A percentile compares a stretch with the other conserved stretches of the same genome.
phyloP scores from a whole-genome alignment of 2,329 filamentous ascomycete genomes.

The Alternaria metachromatica region DNA sequence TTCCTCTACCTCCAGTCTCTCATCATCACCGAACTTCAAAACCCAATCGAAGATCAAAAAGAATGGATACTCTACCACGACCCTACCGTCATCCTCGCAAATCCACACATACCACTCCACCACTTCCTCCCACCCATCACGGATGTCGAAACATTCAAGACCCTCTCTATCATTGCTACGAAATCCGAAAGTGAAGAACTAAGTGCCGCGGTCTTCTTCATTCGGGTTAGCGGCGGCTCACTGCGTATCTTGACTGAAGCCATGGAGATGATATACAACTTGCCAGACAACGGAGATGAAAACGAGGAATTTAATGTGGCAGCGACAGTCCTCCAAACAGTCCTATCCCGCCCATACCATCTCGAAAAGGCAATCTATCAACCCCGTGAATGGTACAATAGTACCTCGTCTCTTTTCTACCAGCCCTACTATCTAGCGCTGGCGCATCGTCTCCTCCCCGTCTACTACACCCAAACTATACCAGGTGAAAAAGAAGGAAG shows the following conservation, averaged over 20 bases:
- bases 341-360: constrained; percentile 8
- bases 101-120: constrained; percentile 36
- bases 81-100: constrained; percentile 36
- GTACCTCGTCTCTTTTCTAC: background rate
- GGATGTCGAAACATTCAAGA: constrained; percentile 15
- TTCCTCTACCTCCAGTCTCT: constrained; percentile 34
- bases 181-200: constrained; percentile 28
- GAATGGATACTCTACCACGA: constrained; percentile 38
- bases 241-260: constrained; percentile 29
- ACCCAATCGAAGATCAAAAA: constrained; percentile 11
- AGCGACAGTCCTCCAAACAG: constrained; percentile 50
- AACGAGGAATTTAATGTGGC: background rate
- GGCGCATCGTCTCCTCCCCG: background rate
- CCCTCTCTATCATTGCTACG: constrained; percentile 34
- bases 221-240: constrained; percentile 2
- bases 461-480: background rate
- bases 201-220: constrained; percentile 38
- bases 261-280: constrained; percentile 26
- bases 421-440: background rate
- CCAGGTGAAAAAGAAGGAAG: background rate
- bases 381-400: constrained; percentile 4
- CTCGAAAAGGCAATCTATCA: background rate
- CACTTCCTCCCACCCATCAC: constrained; percentile 39
- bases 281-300: constrained; percentile 31
- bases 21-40: constrained; percentile 32